Evolutionary conservation across 2,329 filamentous ascomycete genomes (phyloP).

Genomic region (Annulohypoxylon truncatum): DNA sequence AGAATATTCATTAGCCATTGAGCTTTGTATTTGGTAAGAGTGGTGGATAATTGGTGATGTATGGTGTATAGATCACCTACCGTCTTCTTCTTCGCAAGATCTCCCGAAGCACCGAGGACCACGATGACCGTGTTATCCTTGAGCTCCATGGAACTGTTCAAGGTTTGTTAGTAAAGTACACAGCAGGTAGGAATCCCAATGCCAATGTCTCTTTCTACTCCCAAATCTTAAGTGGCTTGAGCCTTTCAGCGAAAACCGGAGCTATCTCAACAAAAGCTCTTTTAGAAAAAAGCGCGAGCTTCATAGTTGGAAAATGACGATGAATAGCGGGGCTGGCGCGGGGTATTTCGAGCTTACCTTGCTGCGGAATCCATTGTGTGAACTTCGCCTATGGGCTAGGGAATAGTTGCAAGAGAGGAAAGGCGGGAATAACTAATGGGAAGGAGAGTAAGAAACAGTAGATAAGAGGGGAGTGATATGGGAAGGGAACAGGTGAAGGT

Average conservation of each 20-base stretch:
- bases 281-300: constrained; percentile 20
- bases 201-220: not conserved
- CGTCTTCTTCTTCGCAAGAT: constrained; percentile 99
- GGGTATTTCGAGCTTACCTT: constrained; percentile 49
- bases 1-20: constrained; percentile 47
- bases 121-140: constrained; percentile 99
- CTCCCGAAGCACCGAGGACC: constrained; percentile 95
- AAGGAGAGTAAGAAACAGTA: constrained; percentile 13
- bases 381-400: constrained; percentile 13
- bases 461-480: constrained; percentile 1
- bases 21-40: constrained; percentile 6
- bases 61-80: constrained; percentile 63
- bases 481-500: constrained; percentile 26
- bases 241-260: not conserved
- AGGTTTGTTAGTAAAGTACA: constrained; percentile 52
- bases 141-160: constrained; percentile 83
- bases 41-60: not conserved
- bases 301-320: constrained; percentile 31
- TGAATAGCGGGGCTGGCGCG: constrained; percentile 51
- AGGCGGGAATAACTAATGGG: constrained; percentile 14
- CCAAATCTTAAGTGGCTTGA: not conserved
- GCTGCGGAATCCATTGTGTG: constrained; percentile 49
- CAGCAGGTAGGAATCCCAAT: constrained; percentile 5
- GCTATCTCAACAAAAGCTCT: constrained; percentile 24
- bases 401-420: constrained; percentile 14